Conservation (phyloP, 768 basidiomycete species). For the Pholiota conissans region DNA sequence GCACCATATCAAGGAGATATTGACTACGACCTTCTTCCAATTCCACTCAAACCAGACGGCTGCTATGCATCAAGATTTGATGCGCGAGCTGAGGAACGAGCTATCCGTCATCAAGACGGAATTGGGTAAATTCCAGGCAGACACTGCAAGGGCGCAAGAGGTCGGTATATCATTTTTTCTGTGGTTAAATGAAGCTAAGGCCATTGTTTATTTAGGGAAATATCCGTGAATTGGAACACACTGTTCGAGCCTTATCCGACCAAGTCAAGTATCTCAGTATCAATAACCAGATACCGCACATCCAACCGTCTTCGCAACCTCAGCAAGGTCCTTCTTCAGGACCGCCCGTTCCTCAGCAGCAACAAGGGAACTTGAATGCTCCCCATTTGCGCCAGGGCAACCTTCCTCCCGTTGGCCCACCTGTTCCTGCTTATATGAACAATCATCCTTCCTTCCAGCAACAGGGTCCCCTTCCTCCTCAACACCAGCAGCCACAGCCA, state of each 20-base stretch:
- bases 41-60: conserved; percentile 75
- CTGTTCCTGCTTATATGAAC: conserved; percentile 39
- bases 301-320: conserved; percentile 44
- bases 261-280: conserved; percentile 79
- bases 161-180: conserved; percentile 37
- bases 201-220: conserved; percentile 45
- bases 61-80: conserved; percentile 76
- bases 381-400: conserved; percentile 45
- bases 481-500: conserved; percentile 33
- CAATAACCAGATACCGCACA: conserved; percentile 40
- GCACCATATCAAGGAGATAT: conserved; percentile 77
- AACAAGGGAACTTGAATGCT: conserved; percentile 35
- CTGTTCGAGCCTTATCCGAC: conserved; percentile 71
- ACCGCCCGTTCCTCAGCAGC: conserved; percentile 30
- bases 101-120: conserved; percentile 79
- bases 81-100: conserved; percentile 74
- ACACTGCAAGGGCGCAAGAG: conserved; percentile 77
- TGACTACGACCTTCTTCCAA: conserved; percentile 73
- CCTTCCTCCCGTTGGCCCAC: conserved; percentile 36
- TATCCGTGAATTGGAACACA: conserved; percentile 81
- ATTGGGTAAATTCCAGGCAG: conserved; percentile 78
- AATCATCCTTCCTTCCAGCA: conserved; percentile 36
- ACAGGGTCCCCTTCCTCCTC: conserved; percentile 36
- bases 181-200: neutral
- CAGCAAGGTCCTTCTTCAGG: conserved; percentile 40